Percentiles rank a stretch among this genome's conserved stretches.
Evolutionary conservation across 2,329 filamentous ascomycete species (phyloP).

Genomic region (Sphaerulina musiva): DNA sequence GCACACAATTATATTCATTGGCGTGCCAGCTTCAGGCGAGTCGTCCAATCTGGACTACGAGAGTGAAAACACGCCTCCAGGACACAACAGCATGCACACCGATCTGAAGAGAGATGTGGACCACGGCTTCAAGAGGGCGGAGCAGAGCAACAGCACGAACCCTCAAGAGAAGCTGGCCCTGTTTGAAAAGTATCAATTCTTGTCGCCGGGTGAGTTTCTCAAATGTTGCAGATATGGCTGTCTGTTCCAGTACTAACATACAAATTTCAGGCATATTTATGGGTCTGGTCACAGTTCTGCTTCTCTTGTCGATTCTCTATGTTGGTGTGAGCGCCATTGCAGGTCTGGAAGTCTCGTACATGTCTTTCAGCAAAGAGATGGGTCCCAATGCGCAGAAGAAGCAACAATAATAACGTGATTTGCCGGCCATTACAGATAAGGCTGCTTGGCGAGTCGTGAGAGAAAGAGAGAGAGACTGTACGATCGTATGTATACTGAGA

Average conservation of each 20-base stretch:
- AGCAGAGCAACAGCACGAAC: constrained; percentile 14
- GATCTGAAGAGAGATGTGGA: constrained; percentile 64
- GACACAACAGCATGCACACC: constrained; percentile 53
- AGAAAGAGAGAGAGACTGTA: background rate
- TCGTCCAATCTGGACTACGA: constrained; percentile 52
- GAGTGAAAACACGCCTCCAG: constrained; percentile 54
- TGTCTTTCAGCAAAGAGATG: constrained; percentile 94
- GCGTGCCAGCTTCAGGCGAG: constrained; percentile 3
- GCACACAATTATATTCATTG: constrained; percentile 16
- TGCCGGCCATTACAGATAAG: background rate
- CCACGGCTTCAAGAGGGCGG: constrained; percentile 36
- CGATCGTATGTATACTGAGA: constrained; percentile 1
- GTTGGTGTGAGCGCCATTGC: constrained; percentile 69
- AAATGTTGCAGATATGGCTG: background rate
- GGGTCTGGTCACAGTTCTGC: constrained; percentile 62
- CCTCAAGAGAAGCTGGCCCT: constrained; percentile 46
- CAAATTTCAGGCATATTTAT: constrained; percentile 70
- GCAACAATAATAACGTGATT: constrained; percentile 46
- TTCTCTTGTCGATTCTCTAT: constrained; percentile 71
- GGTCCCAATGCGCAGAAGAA: constrained; percentile 83
- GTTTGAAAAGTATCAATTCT: constrained; percentile 92
- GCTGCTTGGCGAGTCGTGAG: background rate
- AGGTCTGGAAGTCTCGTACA: constrained; percentile 83
- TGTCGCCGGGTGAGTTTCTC: constrained; percentile 65
- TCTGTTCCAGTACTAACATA: background rate